Conservation (phyloP, 257 asterid genomes). For the Solanum paucissectum region DNA sequence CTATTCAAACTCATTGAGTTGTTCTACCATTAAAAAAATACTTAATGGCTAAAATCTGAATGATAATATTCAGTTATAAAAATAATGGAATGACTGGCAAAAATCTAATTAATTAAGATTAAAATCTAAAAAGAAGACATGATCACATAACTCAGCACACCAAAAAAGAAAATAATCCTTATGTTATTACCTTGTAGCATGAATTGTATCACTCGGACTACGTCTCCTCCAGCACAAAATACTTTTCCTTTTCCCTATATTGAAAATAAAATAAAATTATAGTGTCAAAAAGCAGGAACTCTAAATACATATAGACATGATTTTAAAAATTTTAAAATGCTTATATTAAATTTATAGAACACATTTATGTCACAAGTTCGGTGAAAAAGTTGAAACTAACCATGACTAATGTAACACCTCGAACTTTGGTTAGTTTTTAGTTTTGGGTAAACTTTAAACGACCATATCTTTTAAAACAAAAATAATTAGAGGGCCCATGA, state of each 20-base stretch:
- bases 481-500: too few species aligned
- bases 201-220: not conserved
- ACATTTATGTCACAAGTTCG: not conserved
- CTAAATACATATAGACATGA: not conserved
- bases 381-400: too few species aligned
- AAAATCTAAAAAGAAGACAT: not conserved
- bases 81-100: too few species aligned
- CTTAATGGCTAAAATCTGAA: not conserved
- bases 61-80: not conserved
- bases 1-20: not conserved
- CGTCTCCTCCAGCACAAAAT: slow-evolving; percentile 14
- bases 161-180: not conserved
- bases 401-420: too few species aligned
- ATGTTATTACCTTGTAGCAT: not conserved
- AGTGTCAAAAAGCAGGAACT: not conserved
- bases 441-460: too few species aligned
- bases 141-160: not conserved
- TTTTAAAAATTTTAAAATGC: not conserved
- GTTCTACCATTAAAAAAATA: not conserved
- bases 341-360: not conserved
- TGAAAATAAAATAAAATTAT: not conserved
- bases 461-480: too few species aligned
- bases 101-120: not conserved
- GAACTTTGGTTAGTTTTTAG: too few species aligned
- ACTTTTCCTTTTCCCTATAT: slow-evolving; percentile 8